Evolutionary conservation across 2,329 filamentous ascomycete genomes (phyloP).

Genomic region (Lasiodiplodia sp.): DNA sequence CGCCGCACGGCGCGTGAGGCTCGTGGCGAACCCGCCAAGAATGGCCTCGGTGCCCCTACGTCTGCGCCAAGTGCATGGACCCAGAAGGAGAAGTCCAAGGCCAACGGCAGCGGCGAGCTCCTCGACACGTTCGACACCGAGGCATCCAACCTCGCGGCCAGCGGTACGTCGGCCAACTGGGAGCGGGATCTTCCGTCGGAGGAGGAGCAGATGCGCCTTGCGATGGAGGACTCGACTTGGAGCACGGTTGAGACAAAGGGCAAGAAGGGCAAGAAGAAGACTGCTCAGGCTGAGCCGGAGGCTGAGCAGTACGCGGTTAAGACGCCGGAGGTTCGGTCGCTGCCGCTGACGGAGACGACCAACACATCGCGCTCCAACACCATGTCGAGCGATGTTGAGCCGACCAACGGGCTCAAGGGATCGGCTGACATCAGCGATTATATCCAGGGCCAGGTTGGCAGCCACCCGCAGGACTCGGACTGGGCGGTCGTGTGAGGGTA

Average conservation of each 20-base stretch:
- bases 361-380: constrained; percentile 30
- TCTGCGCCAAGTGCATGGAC: constrained; percentile 64
- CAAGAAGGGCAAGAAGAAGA: constrained; percentile 64
- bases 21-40: constrained; percentile 83
- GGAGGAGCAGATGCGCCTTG: constrained; percentile 66
- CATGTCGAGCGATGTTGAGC: constrained; percentile 27
- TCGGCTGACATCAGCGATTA: constrained; percentile 25
- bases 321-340: constrained; percentile 44
- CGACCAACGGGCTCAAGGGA: constrained; percentile 14
- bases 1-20: constrained; percentile 80
- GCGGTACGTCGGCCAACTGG: constrained; percentile 53
- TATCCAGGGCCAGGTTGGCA: constrained; percentile 26
- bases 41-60: constrained; percentile 65
- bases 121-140: constrained; percentile 60
- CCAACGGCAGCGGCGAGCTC: constrained; percentile 41
- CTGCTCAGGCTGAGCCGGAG: constrained; percentile 37
- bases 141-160: constrained; percentile 47
- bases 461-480: constrained; percentile 49
- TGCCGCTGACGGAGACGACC: constrained; percentile 41
- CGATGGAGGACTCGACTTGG: constrained; percentile 64
- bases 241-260: constrained; percentile 63
- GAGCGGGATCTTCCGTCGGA: constrained; percentile 61
- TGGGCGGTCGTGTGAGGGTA: constrained; percentile 48
- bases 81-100: constrained; percentile 40
- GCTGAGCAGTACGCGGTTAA: constrained; percentile 45